A percentile compares a stretch with the other conserved stretches of the same genome.
Conservation (phyloP, 176 grass and related monocot genomes). For the Dactylis glomerata region DNA sequence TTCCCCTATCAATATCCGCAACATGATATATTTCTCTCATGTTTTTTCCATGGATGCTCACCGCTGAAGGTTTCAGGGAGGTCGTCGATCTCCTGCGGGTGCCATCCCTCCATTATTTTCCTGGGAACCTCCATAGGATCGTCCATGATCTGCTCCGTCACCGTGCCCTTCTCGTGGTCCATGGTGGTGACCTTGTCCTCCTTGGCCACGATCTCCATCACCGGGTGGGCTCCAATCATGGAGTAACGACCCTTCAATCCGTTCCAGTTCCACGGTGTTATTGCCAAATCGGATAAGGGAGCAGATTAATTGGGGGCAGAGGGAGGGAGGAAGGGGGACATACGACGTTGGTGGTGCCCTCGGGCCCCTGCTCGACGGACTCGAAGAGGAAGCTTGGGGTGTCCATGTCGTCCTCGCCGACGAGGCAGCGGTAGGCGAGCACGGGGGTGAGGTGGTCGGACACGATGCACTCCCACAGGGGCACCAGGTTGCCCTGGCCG, state of each 20-base stretch:
- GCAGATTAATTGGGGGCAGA: neutral
- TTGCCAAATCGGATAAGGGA: neutral
- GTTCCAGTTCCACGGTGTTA: neutral
- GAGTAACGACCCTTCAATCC: constrained; percentile 60
- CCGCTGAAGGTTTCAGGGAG: constrained; percentile 57
- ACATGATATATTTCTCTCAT: neutral
- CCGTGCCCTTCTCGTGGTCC: constrained; percentile 56
- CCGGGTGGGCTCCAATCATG: constrained; percentile 66
- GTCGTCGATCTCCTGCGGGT: constrained; percentile 57
- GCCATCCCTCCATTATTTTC: constrained; percentile 65
- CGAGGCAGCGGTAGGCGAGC: constrained; percentile 79
- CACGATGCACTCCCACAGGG: constrained; percentile 74
- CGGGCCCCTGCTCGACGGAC: constrained; percentile 68
- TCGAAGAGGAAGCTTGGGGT: constrained; percentile 90
- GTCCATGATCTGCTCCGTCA: constrained; percentile 53
- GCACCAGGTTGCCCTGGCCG: constrained; percentile 67
- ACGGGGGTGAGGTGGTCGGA: constrained; percentile 86
- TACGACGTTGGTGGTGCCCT: constrained; percentile 64
- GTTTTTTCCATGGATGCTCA: neutral
- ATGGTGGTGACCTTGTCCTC: constrained; percentile 63
- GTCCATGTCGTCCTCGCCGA: constrained; percentile 57
- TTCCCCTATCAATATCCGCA: constrained; percentile 2
- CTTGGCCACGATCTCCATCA: constrained; percentile 68
- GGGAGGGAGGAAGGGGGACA: neutral
- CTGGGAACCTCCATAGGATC: constrained; percentile 69